Evolutionary conservation across 805 yeast species (phyloP), one percentile per base, ranked within the genome.

Genomic region (Wickerhamomyces rabaulensis): DNA sequence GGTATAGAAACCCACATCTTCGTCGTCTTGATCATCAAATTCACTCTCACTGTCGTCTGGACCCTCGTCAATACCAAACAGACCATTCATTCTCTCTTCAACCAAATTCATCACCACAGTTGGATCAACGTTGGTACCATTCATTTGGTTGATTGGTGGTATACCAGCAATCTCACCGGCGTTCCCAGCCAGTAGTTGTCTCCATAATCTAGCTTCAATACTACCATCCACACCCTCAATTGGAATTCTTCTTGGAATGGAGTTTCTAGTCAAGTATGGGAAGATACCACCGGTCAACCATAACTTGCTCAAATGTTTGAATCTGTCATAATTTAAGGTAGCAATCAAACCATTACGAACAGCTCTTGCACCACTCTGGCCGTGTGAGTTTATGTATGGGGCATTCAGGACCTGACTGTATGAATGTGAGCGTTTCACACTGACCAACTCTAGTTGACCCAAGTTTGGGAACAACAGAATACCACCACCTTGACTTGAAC

Each of bases 361-460:
- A 3, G 80, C 71, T 17, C 75, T 75, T 9, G 70, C 68, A 27
- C 85, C 85, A 3, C 83, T 75, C 61, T 87, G 94, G 20, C 95
- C 95, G 62, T 85, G 90, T 6, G 71, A 69, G 45, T 87, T 84
- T 58, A 87, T 65, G 58, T 84, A 87, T 13, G 92, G 94, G 0
- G 87, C 85, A 46, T 76, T 76, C 51, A 77, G 70, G 9, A 68
- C 66, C 20, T 61, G 64, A 35, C 58, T 66, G 62, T 59, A 54
- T 52, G 49, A 63, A 46, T 22, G 61, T 65, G 47, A 52, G 47
- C 46, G 52, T 16, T 29, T 50, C 36, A 48, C 51, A 3, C 54
- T 46, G 20, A 48, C 43, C 25, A 64, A 47, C 40, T 62, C 61
- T 21, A 68, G 60, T 36, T 57, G 63, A 42, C 65, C 67, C 3